These are phyloP conservation scores for Carallia pectinifolia DNA, from an alignment of 345 rosid species.

Conservation along the genomic window DNA sequence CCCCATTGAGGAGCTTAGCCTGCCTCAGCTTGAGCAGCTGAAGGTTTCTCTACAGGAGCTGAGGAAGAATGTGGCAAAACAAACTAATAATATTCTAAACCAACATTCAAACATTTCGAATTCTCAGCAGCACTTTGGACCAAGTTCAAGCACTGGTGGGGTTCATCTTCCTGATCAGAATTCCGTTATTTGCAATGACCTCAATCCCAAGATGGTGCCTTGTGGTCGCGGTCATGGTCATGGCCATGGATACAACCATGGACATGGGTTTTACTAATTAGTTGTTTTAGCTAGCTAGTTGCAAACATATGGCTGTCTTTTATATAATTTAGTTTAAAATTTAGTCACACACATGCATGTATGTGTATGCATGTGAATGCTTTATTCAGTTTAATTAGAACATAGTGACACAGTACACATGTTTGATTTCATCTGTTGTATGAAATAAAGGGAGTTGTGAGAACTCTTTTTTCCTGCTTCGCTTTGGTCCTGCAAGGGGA, in stretches of 20 bases:
- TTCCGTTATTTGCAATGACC: neutral
- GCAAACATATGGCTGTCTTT: too few relatives aligned
- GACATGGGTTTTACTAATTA: constrained; percentile 15
- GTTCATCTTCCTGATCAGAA: neutral
- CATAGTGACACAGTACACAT: too few relatives aligned
- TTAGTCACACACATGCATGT: too few relatives aligned
- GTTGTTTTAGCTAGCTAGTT: neutral
- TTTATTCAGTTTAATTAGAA: too few relatives aligned
- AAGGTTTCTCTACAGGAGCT: constrained; percentile 4
- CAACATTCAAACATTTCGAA: constrained; percentile 2
- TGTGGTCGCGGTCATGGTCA: neutral
- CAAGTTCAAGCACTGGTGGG: neutral
- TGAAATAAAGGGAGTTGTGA: too few relatives aligned
- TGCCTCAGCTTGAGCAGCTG: constrained; percentile 18
- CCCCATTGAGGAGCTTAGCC: constrained; percentile 13
- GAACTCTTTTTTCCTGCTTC: too few relatives aligned
- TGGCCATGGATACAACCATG: neutral
- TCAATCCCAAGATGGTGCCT: constrained; percentile 15
- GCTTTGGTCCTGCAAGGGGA: too few relatives aligned
- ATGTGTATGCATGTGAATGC: too few relatives aligned
- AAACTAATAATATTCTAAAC: constrained; percentile 1
- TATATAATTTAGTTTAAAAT: too few relatives aligned
- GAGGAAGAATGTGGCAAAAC: constrained; percentile 11
- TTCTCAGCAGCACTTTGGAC: neutral
- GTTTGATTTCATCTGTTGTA: too few relatives aligned